A percentile compares a stretch with the other conserved stretches of the same genome.
Conservation (phyloP, 2,329 filamentous ascomycete genomes). For the Karstenula rhodostoma region DNA sequence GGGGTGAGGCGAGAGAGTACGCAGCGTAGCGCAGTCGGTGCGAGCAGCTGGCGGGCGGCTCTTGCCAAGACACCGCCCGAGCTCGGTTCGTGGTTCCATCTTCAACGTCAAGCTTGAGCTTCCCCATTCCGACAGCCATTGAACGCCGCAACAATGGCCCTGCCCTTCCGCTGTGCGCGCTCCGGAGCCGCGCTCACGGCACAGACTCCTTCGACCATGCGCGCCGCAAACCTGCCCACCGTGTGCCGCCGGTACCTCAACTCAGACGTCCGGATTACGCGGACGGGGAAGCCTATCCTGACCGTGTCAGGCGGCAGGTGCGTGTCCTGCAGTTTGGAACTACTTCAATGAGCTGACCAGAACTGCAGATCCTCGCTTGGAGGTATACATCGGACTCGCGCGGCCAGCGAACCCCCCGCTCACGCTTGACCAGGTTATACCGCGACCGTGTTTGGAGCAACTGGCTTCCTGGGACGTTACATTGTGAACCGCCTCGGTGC, state of each 20-base stretch:
- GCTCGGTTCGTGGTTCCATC: neutral
- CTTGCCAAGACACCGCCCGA: slow-evolving; percentile 24
- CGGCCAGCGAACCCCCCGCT: slow-evolving; percentile 28
- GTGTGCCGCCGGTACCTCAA: slow-evolving; percentile 48
- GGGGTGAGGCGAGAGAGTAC: slow-evolving; percentile 13
- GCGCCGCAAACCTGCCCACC: slow-evolving; percentile 38
- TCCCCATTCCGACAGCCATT: slow-evolving; percentile 45
- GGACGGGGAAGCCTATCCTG: slow-evolving; percentile 95
- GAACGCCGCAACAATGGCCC: slow-evolving; percentile 49
- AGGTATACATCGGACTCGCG: slow-evolving; percentile 63
- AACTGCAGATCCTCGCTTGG: slow-evolving; percentile 77
- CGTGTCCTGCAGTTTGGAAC: slow-evolving; percentile 49
- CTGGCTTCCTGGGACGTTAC: slow-evolving; percentile 93
- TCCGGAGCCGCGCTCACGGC: slow-evolving; percentile 47
- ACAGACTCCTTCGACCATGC: slow-evolving; percentile 37
- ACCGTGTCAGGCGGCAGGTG: slow-evolving; percentile 89
- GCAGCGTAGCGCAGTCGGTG: neutral
- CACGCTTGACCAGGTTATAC: slow-evolving; percentile 75
- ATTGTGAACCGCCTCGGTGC: slow-evolving; percentile 93
- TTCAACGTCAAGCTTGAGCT: slow-evolving; percentile 3
- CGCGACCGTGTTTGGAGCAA: slow-evolving; percentile 96
- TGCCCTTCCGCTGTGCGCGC: slow-evolving; percentile 51
- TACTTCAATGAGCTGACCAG: slow-evolving; percentile 16
- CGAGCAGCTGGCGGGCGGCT: slow-evolving; percentile 7
- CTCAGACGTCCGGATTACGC: slow-evolving; percentile 90